These are phyloP conservation scores for Thymus mandschuricus DNA, from an alignment of 257 asterid species.

Conservation along the genomic window DNA sequence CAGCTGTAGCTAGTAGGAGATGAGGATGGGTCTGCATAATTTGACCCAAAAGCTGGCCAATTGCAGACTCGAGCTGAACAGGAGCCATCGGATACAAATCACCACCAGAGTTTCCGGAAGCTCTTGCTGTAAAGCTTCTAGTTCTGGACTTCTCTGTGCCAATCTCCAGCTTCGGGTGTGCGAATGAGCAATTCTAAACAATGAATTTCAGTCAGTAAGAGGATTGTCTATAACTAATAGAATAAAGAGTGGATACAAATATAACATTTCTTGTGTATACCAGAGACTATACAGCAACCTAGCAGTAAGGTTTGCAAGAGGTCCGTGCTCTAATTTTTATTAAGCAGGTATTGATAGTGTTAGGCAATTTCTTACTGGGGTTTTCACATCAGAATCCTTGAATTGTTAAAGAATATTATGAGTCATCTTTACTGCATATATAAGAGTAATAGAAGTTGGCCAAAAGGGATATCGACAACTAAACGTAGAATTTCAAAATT, in stretches of 20 bases:
- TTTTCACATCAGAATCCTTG: not conserved
- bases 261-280: constrained; percentile 6
- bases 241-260: not conserved
- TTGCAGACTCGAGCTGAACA: constrained; percentile 77
- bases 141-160: constrained; percentile 52
- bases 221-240: constrained; percentile 1
- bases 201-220: constrained; percentile 29
- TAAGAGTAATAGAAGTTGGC: constrained; percentile 4
- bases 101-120: constrained; percentile 60
- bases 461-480: not conserved
- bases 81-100: constrained; percentile 73
- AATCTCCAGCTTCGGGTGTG: constrained; percentile 52
- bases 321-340: not conserved
- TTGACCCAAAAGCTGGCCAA: constrained; percentile 80
- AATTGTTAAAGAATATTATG: constrained; percentile 4
- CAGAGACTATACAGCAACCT: constrained; percentile 4
- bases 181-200: constrained; percentile 55
- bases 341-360: constrained; percentile 6
- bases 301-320: constrained; percentile 16
- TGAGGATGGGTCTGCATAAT: constrained; percentile 77
- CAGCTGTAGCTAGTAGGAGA: constrained; percentile 74
- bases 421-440: constrained; percentile 9
- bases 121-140: constrained; percentile 58
- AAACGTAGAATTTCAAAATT: not conserved
- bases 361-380: constrained; percentile 3